phyloP scores from a whole-genome alignment of 148 eudicot species.

The Hydrangea macrophylla region DNA sequence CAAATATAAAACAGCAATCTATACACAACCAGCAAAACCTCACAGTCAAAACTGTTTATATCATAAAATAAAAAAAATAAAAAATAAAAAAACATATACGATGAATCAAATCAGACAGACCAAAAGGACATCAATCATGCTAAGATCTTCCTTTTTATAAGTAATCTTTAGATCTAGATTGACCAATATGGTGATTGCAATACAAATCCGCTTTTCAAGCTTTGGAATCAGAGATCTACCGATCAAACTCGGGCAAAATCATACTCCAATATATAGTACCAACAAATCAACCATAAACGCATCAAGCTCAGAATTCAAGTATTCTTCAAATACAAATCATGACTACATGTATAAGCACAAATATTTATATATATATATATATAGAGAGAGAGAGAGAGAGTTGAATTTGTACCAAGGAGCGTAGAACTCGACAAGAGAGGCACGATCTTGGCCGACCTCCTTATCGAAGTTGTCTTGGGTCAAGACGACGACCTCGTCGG shows the following conservation, averaged over 20 bases:
- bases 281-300: neutral
- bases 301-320: neutral
- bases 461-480: constrained; percentile 92
- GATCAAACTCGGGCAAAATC: neutral
- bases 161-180: constrained; percentile 11
- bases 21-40: neutral
- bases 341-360: neutral
- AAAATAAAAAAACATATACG: neutral
- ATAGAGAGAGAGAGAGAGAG: too few species aligned
- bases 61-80: neutral
- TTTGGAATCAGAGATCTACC: constrained; percentile 8
- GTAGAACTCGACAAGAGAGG: constrained; percentile 89
- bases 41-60: neutral
- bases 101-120: neutral
- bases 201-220: neutral
- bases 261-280: neutral
- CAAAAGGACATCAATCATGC: neutral
- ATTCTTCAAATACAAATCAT: neutral
- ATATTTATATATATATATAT: too few species aligned
- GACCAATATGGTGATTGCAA: neutral
- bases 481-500: constrained; percentile 82
- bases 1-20: neutral
- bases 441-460: constrained; percentile 92
- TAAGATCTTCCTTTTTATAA: neutral
- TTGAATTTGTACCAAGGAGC: constrained; percentile 77